A percentile compares a stretch with the other conserved stretches of the same genome.
phyloP scores from a whole-genome alignment of 2,329 filamentous ascomycete species.

The Trichoderma hamatum region DNA sequence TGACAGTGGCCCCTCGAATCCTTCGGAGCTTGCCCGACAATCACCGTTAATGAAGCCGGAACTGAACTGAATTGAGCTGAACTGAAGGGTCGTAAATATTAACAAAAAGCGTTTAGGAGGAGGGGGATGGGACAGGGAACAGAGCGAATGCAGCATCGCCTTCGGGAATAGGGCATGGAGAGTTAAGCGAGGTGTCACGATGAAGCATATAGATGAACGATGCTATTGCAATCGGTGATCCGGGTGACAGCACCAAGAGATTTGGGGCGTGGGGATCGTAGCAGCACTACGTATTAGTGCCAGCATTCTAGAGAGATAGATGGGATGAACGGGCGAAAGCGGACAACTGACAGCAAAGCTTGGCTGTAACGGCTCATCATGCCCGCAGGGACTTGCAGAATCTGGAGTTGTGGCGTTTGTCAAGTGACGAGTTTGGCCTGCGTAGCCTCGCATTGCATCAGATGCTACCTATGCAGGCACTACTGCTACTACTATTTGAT shows the following conservation, averaged over 20 bases:
- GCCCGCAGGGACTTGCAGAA: neutral
- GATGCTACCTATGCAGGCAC: neutral
- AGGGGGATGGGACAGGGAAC: neutral
- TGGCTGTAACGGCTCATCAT: neutral
- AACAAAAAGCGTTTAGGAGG: neutral
- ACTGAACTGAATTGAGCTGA: neutral
- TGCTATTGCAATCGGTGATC: neutral
- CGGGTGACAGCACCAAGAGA: neutral
- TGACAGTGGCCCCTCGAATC: neutral
- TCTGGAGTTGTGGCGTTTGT: neutral
- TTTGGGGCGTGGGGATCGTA: neutral
- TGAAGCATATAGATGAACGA: neutral
- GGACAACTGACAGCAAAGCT: neutral
- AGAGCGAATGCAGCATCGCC: neutral
- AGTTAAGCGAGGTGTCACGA: neutral
- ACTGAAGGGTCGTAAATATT: neutral
- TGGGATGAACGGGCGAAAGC: neutral
- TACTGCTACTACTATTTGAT: neutral
- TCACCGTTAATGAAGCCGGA: neutral
- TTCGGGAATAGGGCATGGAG: neutral
- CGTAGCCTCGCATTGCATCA: neutral
- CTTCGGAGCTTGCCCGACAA: neutral
- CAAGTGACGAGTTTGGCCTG: slow-evolving; percentile 14
- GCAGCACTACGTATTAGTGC: neutral
- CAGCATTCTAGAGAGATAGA: neutral